Conservation (phyloP, 345 rosid genomes). For the Eucalyptus shirleyi region DNA sequence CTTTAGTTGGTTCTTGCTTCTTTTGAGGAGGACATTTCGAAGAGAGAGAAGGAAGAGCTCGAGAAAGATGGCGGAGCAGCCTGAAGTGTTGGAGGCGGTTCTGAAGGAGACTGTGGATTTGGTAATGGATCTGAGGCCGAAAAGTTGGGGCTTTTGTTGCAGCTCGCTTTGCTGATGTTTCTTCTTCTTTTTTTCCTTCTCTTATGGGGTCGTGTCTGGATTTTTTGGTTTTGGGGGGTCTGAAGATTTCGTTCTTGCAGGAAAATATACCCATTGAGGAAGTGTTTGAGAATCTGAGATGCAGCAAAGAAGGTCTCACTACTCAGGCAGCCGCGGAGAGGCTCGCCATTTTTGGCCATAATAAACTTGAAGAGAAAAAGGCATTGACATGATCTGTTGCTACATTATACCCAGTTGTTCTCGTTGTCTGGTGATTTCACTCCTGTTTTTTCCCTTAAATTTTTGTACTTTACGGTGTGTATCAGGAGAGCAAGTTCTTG, state of each 20-base stretch:
- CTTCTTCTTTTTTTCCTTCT: background rate
- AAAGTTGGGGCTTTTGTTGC: background rate
- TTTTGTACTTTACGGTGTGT: background rate
- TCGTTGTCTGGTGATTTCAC: background rate
- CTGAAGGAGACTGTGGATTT: conserved; percentile 96
- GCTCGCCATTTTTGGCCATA: conserved; percentile 84
- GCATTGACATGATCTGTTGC: conserved; percentile 4
- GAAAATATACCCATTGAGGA: conserved; percentile 98
- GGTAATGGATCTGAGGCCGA: conserved; percentile 72
- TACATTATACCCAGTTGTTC: background rate
- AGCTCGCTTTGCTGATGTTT: background rate
- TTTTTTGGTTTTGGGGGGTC: background rate
- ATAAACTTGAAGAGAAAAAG: conserved; percentile 95
- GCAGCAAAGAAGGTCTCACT: conserved; percentile 85
- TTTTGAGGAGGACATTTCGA: background rate
- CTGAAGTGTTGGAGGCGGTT: conserved; percentile 84
- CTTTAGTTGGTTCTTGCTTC: background rate
- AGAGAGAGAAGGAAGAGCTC: background rate
- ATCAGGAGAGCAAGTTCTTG: conserved; percentile 84
- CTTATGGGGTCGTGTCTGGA: background rate
- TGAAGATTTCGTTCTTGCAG: conserved; percentile 20
- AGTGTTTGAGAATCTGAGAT: conserved; percentile 92
- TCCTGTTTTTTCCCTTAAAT: background rate
- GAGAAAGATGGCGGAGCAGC: conserved; percentile 47
- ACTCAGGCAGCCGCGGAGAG: conserved; percentile 79